Evolutionary conservation across 2,329 filamentous ascomycete species (phyloP).

Genomic region (Nothopassalora personata): DNA sequence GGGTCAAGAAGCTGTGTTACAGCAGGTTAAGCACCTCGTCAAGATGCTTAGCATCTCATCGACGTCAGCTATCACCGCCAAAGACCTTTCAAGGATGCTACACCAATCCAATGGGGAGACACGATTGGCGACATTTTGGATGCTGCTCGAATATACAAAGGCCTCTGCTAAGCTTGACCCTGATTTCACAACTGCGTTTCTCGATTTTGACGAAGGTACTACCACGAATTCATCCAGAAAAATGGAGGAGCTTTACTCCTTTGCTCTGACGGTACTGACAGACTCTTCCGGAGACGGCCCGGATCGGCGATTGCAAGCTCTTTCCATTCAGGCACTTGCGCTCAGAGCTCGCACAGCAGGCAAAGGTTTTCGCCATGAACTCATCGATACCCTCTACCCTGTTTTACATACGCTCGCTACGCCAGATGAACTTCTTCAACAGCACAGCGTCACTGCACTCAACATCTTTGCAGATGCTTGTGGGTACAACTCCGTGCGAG

Average conservation of each 20-base stretch:
- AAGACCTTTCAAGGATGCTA: conserved; percentile 60
- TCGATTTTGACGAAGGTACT: conserved; percentile 35
- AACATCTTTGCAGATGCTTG: conserved; percentile 74
- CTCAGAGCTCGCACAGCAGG: conserved; percentile 65
- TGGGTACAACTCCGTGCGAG: conserved; percentile 66
- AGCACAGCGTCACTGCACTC: conserved; percentile 76
- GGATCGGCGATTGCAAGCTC: conserved; percentile 70
- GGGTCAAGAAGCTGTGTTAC: conserved; percentile 25
- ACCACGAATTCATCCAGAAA: conserved; percentile 6
- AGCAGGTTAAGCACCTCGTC: conserved; percentile 27
- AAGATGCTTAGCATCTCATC: conserved; percentile 30
- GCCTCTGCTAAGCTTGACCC: conserved; percentile 48
- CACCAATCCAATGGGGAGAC: conserved; percentile 53
- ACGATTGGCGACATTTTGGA: conserved; percentile 71
- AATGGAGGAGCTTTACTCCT: conserved; percentile 62
- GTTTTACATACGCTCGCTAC: conserved; percentile 85
- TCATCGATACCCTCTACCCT: conserved; percentile 88
- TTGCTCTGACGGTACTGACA: conserved; percentile 59
- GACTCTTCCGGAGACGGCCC: conserved; percentile 33
- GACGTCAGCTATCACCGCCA: conserved; percentile 43
- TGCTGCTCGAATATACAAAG: conserved; percentile 67
- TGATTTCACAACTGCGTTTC: conserved; percentile 57
- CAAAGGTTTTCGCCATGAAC: conserved; percentile 68
- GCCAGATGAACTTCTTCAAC: conserved; percentile 59
- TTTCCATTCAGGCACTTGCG: conserved; percentile 75